phyloP scores from a whole-genome alignment of 1,284 basidiomycete genomes.

The Stereum hirsutum region DNA sequence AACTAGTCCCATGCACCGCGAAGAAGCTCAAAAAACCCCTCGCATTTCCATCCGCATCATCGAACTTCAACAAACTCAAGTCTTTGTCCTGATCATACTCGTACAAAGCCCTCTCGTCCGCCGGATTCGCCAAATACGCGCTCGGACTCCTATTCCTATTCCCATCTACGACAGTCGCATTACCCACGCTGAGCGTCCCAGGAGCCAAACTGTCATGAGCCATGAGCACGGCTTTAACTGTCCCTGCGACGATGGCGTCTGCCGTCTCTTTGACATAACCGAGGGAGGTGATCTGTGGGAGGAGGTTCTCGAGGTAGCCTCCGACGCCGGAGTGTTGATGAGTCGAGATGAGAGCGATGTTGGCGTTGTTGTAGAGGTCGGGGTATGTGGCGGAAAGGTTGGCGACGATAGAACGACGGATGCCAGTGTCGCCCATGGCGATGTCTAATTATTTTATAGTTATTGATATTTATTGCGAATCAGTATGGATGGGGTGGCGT shows the following conservation, averaged over 20 bases:
- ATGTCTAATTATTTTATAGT: too few relatives aligned
- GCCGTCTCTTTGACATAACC: slow-evolving; percentile 67
- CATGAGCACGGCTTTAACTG: slow-evolving; percentile 56
- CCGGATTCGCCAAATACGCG: slow-evolving; percentile 67
- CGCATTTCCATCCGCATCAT: slow-evolving; percentile 43
- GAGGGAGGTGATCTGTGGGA: slow-evolving; percentile 68
- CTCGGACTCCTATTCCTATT: slow-evolving; percentile 71
- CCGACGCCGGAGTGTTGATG: slow-evolving; percentile 76
- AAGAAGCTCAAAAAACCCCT: slow-evolving; percentile 71
- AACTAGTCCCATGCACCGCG: slow-evolving; percentile 72
- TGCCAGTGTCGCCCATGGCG: slow-evolving; percentile 73
- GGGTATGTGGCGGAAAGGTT: slow-evolving; percentile 47
- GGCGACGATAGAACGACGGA: slow-evolving; percentile 61
- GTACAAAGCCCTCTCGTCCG: slow-evolving; percentile 55
- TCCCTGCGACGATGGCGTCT: slow-evolving; percentile 62
- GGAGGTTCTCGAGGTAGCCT: slow-evolving; percentile 69
- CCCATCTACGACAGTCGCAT: slow-evolving; percentile 55
- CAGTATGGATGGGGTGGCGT: too few relatives aligned
- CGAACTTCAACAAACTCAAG: slow-evolving; percentile 56
- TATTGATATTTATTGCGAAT: too few relatives aligned
- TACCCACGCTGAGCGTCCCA: slow-evolving; percentile 56
- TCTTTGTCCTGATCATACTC: slow-evolving; percentile 67
- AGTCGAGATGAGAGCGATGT: slow-evolving; percentile 73
- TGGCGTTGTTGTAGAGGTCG: slow-evolving; percentile 57
- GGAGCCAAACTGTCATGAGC: slow-evolving; percentile 57